Conservation (phyloP, 2,329 filamentous ascomycete genomes). For the Boeremia lycopersici region DNA sequence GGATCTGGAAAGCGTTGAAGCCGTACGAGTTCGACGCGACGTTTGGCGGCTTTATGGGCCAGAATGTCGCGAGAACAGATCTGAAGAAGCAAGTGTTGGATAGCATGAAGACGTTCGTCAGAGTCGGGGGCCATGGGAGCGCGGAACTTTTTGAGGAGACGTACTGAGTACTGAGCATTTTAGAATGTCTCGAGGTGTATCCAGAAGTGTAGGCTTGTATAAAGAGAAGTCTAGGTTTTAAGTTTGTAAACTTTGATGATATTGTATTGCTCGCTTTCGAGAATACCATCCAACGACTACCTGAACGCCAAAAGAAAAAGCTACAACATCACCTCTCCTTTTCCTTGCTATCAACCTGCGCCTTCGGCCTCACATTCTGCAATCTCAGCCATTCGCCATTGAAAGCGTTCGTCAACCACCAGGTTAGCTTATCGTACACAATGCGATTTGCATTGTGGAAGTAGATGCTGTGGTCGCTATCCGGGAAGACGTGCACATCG, state of each 20-base stretch:
- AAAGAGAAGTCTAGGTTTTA: no score
- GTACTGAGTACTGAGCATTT: neutral
- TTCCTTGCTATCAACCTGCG: slow-evolving; percentile 31
- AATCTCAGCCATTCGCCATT: slow-evolving; percentile 88
- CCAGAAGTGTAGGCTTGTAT: no score
- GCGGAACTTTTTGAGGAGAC: slow-evolving; percentile 49
- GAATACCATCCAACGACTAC: neutral
- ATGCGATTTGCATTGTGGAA: slow-evolving; percentile 93
- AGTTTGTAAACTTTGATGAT: neutral
- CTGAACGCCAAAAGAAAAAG: neutral
- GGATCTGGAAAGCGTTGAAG: slow-evolving; percentile 73
- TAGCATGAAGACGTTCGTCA: slow-evolving; percentile 77
- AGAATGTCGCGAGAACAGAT: slow-evolving; percentile 62
- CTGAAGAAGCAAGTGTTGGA: slow-evolving; percentile 71
- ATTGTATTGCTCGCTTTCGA: neutral
- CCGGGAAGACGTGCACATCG: slow-evolving; percentile 94
- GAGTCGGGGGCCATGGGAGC: slow-evolving; percentile 54
- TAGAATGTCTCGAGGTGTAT: neutral
- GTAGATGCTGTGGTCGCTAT: slow-evolving; percentile 92
- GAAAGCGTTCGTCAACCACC: slow-evolving; percentile 96
- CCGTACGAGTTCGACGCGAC: slow-evolving; percentile 67
- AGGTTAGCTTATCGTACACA: slow-evolving; percentile 86
- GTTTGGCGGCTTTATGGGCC: slow-evolving; percentile 69
- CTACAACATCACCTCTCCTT: slow-evolving; percentile 1
- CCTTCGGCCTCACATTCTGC: slow-evolving; percentile 57